phyloP scores from a whole-genome alignment of 2,329 filamentous ascomycete species.

The Penicillium sp. region DNA sequence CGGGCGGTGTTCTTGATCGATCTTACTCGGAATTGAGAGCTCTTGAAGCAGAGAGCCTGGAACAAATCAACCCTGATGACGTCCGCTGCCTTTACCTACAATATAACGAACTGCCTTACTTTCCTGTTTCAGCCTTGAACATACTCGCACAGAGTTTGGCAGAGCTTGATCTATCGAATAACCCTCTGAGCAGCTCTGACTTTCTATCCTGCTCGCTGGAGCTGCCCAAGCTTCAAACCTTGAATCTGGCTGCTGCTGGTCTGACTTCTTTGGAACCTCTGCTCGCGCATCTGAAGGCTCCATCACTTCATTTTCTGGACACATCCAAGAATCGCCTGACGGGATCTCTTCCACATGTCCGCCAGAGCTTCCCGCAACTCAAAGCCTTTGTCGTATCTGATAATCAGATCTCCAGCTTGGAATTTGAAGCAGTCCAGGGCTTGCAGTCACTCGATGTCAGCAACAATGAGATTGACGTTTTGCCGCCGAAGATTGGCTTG shows the following conservation, averaged over 20 bases:
- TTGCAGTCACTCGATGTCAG: constrained; percentile 70
- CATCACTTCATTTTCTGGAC: constrained; percentile 68
- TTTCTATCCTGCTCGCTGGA: constrained; percentile 63
- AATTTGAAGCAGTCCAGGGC: constrained; percentile 67
- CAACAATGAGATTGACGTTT: constrained; percentile 76
- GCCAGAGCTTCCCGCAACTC: constrained; percentile 62
- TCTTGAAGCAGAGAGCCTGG: constrained; percentile 47
- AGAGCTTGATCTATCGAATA: constrained; percentile 67
- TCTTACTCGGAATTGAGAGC: constrained; percentile 59
- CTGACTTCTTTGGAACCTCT: constrained; percentile 65
- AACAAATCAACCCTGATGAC: constrained; percentile 43
- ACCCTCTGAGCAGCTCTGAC: constrained; percentile 59
- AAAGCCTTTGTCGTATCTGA: constrained; percentile 67
- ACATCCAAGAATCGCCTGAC: constrained; percentile 76
- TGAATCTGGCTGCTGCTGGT: constrained; percentile 69
- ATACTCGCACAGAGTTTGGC: constrained; percentile 66
- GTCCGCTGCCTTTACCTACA: constrained; percentile 61
- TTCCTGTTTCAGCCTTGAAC: constrained; percentile 63
- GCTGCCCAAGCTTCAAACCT: constrained; percentile 67
- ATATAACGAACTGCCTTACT: constrained; percentile 64
- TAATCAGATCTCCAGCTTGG: constrained; percentile 69
- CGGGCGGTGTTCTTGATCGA: constrained; percentile 56
- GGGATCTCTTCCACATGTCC: constrained; percentile 59
- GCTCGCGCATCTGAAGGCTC: constrained; percentile 62
- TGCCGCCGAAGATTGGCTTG: constrained; percentile 75